Evolutionary conservation across 352 stramenopile species (phyloP).

Genomic region (Pythium rishiriense): DNA sequence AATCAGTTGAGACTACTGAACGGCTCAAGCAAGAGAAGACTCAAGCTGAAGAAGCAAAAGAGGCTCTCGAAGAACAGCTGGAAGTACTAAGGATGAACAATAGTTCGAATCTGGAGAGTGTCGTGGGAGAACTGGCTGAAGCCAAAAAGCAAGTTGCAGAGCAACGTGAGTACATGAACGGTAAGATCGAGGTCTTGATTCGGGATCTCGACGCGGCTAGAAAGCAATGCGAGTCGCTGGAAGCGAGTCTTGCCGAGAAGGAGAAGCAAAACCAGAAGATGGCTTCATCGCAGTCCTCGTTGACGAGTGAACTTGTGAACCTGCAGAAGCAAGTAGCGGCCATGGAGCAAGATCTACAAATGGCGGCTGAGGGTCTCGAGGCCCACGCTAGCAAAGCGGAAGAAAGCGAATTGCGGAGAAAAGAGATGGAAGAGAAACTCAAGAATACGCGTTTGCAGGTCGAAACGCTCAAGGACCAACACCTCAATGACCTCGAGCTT

Average conservation of each 20-base stretch:
- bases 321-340: conserved; percentile 57
- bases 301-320: conserved; percentile 63
- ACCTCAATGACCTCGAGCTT: conserved; percentile 63
- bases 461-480: conserved; percentile 53
- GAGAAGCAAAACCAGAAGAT: conserved; percentile 76
- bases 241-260: conserved; percentile 51
- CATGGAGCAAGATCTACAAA: conserved; percentile 67
- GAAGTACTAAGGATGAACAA: conserved; percentile 38
- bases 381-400: conserved; percentile 61
- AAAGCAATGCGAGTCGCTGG: conserved; percentile 42
- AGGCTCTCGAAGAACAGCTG: conserved; percentile 43
- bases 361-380: conserved; percentile 68
- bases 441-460: conserved; percentile 48
- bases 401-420: conserved; percentile 47
- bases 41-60: conserved; percentile 25
- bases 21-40: conserved; percentile 13
- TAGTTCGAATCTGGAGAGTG: conserved; percentile 39
- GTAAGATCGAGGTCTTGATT: conserved; percentile 66
- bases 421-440: conserved; percentile 56
- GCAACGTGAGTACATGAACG: conserved; percentile 68
- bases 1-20: neutral
- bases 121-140: conserved; percentile 32
- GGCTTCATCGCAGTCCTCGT: conserved; percentile 50
- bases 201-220: conserved; percentile 50
- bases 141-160: conserved; percentile 39